phyloP scores from a whole-genome alignment of 2,329 filamentous ascomycete species.

The Fusarium bactridioides region DNA sequence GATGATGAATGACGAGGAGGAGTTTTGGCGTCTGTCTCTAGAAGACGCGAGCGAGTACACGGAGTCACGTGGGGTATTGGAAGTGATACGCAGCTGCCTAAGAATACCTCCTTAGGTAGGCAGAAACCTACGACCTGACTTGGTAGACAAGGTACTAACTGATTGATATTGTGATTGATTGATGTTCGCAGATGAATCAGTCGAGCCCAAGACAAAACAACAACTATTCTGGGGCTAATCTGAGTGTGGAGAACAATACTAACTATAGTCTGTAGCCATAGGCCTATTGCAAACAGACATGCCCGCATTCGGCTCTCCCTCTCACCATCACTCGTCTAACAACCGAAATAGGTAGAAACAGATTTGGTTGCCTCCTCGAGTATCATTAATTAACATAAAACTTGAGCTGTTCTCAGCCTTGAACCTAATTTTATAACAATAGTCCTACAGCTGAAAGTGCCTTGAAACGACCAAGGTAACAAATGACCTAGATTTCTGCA shows the following conservation, averaged over 20 bases:
- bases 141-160: neutral
- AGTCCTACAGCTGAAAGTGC: conserved; percentile 3
- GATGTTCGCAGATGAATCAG: neutral
- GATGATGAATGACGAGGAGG: conserved; percentile 3
- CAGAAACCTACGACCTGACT: neutral
- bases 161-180: neutral
- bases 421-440: neutral
- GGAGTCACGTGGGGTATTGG: conserved; percentile 36
- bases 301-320: neutral
- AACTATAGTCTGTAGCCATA: neutral
- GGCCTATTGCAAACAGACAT: conserved; percentile 11
- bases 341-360: neutral
- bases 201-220: neutral
- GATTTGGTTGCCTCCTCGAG: neutral
- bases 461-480: conserved; percentile 34
- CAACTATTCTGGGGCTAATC: neutral
- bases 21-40: conserved; percentile 2
- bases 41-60: conserved; percentile 28
- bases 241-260: neutral
- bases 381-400: neutral
- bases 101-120: neutral
- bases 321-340: neutral
- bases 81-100: neutral
- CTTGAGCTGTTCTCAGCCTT: neutral
- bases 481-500: conserved; percentile 18